Base-by-base conservation (phyloP, 371 early-diverging fungal genomes). In the Mucor racemosus region DNA sequence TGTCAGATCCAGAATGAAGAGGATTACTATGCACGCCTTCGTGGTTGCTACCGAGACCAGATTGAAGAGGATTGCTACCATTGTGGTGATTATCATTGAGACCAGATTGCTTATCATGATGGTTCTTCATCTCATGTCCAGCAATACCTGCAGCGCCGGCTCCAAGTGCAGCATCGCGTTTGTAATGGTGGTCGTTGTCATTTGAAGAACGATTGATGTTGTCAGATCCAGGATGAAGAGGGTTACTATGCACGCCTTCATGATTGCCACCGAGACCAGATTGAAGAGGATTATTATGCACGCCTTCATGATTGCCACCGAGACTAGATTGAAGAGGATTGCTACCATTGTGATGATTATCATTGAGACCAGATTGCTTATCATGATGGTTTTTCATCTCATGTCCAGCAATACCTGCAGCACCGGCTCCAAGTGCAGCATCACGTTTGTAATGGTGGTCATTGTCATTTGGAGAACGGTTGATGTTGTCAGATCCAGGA, bases 101-200 rank as follows among this genome's bases (percentile, higher is more conserved):
- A 3, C 31, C 35, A 19, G 38, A 15, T 40, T 63, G 26, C 11
- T 64, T 54, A 6, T 64, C 10, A 7, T 68, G 58, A 34, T 68
- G 68, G 4, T 68, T 53, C 26, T 68, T 53, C 36, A 63, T 39
- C 1, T 36, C 68, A 26, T 68, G 58, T 0, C 66, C 70, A 17
- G 58, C 70, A 26, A 66, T 33, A 10, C 65, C 65, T 5, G 65
- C 65, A 44, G 62, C 70, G 26, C 65, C 66, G 14, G 66, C 66
- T n/a, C 61, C 69, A 0, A 60, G 31, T 1, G 61, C 69, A 17
- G 65, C 62, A 60, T 69, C 60, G 13, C 65, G 61, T 26, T 53
- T 60, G 17, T 65, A 55, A 33, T 65, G 65, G 15, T 65, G 60
- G n/a, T 69, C 60, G 0, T 50, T 36, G 21, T 53, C 31, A 26